Conservation (phyloP, 306 rosid species). For the Castanea sativa region DNA sequence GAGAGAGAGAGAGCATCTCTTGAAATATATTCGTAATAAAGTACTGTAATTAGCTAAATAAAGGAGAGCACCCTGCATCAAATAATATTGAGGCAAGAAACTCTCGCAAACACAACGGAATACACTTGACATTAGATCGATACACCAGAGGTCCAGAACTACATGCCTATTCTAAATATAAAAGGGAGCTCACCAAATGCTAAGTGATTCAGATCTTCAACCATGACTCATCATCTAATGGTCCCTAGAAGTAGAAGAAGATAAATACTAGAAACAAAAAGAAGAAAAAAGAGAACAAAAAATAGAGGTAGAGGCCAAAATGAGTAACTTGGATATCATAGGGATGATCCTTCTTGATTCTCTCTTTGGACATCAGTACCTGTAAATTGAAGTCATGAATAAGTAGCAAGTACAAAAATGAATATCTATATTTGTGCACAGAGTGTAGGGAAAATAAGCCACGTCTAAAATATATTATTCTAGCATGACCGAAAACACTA, state of each 20-base stretch:
- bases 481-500: too few species aligned
- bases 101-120: constrained; percentile 25
- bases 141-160: constrained; percentile 36
- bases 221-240: background rate
- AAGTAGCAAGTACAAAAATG: too few species aligned
- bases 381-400: background rate
- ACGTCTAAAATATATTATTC: too few species aligned
- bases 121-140: constrained; percentile 30
- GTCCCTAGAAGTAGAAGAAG: background rate
- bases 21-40: constrained; percentile 11
- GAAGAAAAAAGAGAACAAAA: background rate
- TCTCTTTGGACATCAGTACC: constrained; percentile 3
- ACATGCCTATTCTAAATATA: constrained; percentile 26
- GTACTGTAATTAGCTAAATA: constrained; percentile 16
- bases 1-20: constrained; percentile 18
- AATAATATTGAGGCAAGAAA: constrained; percentile 23
- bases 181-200: constrained; percentile 16
- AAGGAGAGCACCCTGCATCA: constrained; percentile 17
- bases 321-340: background rate
- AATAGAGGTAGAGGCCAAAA: background rate
- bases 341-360: constrained; percentile 1
- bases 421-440: too few species aligned
- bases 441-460: too few species aligned
- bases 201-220: constrained; percentile 7
- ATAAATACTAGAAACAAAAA: background rate